Evolutionary conservation across 2,329 filamentous ascomycete species (phyloP).

Genomic region (Scopulariopsis brevicaulis): DNA sequence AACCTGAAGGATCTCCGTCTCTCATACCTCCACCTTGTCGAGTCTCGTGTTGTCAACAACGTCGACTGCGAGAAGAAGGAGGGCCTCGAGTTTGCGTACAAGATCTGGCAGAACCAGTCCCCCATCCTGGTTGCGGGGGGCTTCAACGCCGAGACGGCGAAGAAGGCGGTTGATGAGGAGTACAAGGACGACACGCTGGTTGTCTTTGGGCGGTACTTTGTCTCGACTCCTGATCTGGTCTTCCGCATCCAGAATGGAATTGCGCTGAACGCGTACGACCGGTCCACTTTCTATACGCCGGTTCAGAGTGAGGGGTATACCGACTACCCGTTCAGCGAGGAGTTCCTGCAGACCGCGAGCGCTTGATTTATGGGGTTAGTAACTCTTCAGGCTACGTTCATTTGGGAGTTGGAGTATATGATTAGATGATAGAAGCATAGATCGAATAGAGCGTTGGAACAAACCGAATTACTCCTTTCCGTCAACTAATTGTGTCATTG

Average conservation of each 20-base stretch:
- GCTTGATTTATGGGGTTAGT: neutral
- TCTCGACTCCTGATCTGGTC: conserved; percentile 18
- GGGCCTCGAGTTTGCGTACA: conserved; percentile 19
- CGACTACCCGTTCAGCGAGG: conserved; percentile 16
- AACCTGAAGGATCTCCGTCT: conserved; percentile 39
- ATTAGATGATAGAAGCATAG: too few relatives aligned
- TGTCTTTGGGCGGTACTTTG: conserved; percentile 20
- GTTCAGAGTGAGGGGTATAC: conserved; percentile 12
- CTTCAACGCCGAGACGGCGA: conserved; percentile 13
- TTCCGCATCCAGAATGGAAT: conserved; percentile 15
- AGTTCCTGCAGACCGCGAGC: neutral
- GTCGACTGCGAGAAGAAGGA: conserved; percentile 23
- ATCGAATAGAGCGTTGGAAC: too few relatives aligned
- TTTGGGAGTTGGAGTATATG: too few relatives aligned
- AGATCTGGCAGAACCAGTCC: conserved; percentile 16
- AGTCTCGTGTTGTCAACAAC: conserved; percentile 37
- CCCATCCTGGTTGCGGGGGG: conserved; percentile 23
- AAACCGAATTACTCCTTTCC: too few relatives aligned
- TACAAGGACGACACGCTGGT: conserved; percentile 18
- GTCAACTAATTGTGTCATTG: too few relatives aligned
- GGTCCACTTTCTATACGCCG: conserved; percentile 14
- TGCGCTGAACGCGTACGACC: conserved; percentile 13
- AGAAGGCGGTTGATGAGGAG: conserved; percentile 15
- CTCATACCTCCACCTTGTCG: conserved; percentile 51
- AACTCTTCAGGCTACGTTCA: too few relatives aligned